Base-by-base conservation (phyloP, 1,284 basidiomycete genomes). In the Schizopora paradoxa region DNA sequence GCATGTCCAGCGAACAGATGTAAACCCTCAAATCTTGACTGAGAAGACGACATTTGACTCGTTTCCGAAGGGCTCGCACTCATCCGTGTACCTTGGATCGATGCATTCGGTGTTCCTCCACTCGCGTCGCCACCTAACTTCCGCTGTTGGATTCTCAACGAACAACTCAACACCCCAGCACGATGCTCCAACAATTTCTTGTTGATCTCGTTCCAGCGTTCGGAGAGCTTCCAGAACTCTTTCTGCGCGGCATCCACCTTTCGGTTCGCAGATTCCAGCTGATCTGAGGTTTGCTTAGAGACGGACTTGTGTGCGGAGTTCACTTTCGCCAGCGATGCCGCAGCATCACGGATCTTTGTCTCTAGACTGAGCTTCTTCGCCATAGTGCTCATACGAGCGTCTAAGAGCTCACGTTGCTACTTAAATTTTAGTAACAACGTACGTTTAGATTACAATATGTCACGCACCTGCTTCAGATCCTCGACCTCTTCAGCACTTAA, bases 401-500 rank as follows among this genome's bases (percentile, higher is more conserved):
- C 66, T 27, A 89, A 72, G 32, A 79, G 63, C 62, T 80, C 76
- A 53, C 86, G 68, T 62, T 90, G 86, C 86, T 90, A 47, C 22
- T 32, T 14, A 22, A 19, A 41, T 36, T 26, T 40, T 21, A 28
- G 14, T 10, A 16, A 18, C 22, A 14, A 27, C 31, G 23, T 34
- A 34, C 27, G 33, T 1, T 34, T 29, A 45, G n/a, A 27, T 19
- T 5, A 43, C 49, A 18, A 28, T 26, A 26, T 51, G 36, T 50
- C 13, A 66, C 73, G 39, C 54, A 88, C 90, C 78, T 89, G 90
- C 70, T 91, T 93, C 55, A 92, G 76, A 42, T 86, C 85, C 54
- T 94, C 91, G n/a, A 92, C 85, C 56, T 92, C 86, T 55, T 95
- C 91, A 45, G 87, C 81, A 53, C 72, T 77, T 36, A 90, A 70